phyloP scores from a whole-genome alignment of 108 stramenopile species.

The Fragilariopsis cylindrus region DNA sequence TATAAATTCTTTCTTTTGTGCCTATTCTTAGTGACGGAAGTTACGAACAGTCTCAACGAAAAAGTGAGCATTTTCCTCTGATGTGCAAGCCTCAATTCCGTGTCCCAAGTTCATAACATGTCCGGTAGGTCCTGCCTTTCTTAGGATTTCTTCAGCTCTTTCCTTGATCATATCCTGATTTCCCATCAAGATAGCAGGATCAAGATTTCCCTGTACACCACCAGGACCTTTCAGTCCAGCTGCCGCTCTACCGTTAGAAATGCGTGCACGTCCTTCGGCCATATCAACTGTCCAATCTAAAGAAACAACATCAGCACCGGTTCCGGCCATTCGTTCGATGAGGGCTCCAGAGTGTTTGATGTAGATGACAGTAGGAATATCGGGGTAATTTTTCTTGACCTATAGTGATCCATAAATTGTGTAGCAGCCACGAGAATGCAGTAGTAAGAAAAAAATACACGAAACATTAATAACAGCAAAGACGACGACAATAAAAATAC shows the following conservation, averaged over 20 bases:
- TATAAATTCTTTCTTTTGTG: neutral
- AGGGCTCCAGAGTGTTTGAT: slow-evolving; percentile 91
- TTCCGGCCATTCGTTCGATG: slow-evolving; percentile 90
- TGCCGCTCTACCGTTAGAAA: slow-evolving; percentile 62
- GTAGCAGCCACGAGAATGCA: neutral
- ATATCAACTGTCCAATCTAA: slow-evolving; percentile 98
- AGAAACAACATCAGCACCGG: slow-evolving; percentile 95
- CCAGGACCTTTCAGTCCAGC: slow-evolving; percentile 73
- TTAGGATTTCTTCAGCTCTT: slow-evolving; percentile 92
- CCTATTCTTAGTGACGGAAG: slow-evolving; percentile 72
- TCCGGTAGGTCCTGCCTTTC: slow-evolving; percentile 83
- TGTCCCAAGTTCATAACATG: slow-evolving; percentile 99
- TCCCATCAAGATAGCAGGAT: slow-evolving; percentile 90
- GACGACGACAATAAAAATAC: neutral
- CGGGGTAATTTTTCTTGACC: slow-evolving; percentile 89
- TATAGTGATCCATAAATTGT: slow-evolving; percentile 1
- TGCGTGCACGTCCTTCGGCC: slow-evolving; percentile 89
- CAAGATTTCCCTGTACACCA: slow-evolving; percentile 95
- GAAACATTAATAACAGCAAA: neutral
- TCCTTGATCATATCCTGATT: slow-evolving; percentile 92
- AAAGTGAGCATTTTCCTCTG: slow-evolving; percentile 94
- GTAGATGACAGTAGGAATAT: slow-evolving; percentile 93
- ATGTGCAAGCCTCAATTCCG: slow-evolving; percentile 95
- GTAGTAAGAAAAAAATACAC: neutral
- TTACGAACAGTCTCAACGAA: slow-evolving; percentile 95